These are phyloP conservation scores for Grosmannia penicillata DNA, from an alignment of 2,329 filamentous ascomycete species.

Conservation along the genomic window DNA sequence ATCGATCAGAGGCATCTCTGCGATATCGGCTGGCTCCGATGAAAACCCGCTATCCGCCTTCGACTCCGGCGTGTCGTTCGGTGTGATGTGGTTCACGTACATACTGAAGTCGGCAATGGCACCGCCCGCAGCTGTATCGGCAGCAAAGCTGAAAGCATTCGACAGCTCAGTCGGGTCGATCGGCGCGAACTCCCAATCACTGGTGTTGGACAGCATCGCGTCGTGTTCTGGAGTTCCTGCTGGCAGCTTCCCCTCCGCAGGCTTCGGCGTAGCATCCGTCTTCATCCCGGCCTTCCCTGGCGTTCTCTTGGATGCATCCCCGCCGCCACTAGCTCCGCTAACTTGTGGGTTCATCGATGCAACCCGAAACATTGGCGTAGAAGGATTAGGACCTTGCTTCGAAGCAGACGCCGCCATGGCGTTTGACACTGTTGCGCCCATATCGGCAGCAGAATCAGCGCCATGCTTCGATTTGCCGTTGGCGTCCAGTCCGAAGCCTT, in stretches of 20 bases:
- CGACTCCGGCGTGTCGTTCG: constrained; percentile 50
- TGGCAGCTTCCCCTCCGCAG: constrained; percentile 6
- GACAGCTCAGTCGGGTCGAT: constrained; percentile 40
- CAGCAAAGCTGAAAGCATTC: constrained; percentile 20
- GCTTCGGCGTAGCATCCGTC: constrained; percentile 15
- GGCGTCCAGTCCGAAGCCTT: constrained; percentile 33
- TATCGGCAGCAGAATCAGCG: constrained; percentile 15
- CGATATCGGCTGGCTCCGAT: constrained; percentile 43
- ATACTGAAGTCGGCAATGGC: constrained; percentile 37
- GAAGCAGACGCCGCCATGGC: constrained; percentile 27
- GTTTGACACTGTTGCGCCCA: constrained; percentile 11
- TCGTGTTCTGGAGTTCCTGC: constrained; percentile 17
- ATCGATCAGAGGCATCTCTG: constrained; percentile 37
- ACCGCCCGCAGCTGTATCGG: constrained; percentile 27
- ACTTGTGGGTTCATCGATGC: constrained; percentile 32
- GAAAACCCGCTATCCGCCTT: constrained; percentile 44
- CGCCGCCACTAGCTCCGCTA: constrained; percentile 21
- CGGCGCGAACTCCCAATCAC: constrained; percentile 22
- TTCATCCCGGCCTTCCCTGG: constrained; percentile 16
- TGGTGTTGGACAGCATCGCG: constrained; percentile 2
- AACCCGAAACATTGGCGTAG: constrained; percentile 37
- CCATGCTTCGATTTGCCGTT: constrained; percentile 28
- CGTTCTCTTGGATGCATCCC: constrained; percentile 2
- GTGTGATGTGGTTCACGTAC: constrained; percentile 37
- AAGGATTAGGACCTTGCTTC: constrained; percentile 29